Evolutionary conservation across 202 grass and related monocot species (phyloP).

Genomic region (Schoenoplectus tabernaemontani): DNA sequence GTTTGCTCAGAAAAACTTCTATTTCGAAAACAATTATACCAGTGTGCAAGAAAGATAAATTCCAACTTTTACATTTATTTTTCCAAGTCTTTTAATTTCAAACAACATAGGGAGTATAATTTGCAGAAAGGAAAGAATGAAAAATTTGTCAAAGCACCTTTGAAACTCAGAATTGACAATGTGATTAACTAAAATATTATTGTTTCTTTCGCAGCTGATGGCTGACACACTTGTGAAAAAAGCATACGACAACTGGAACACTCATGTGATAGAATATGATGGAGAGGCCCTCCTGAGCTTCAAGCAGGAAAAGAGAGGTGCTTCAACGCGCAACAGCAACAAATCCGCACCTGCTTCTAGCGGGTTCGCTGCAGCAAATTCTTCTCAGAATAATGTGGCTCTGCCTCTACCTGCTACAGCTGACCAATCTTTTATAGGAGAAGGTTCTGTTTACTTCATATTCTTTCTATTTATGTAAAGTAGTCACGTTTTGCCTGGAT

Average conservation of each 20-base stretch:
- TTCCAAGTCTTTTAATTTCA: neutral
- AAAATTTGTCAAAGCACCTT: neutral
- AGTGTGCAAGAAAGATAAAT: neutral
- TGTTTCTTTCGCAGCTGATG: constrained; percentile 38
- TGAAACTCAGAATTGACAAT: neutral
- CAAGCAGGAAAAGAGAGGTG: constrained; percentile 66
- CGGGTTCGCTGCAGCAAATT: neutral
- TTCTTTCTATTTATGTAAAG: neutral
- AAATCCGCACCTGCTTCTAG: constrained; percentile 2
- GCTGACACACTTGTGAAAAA: constrained; percentile 66
- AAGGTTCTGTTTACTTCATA: neutral
- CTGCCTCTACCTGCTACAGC: neutral
- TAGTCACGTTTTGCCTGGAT: neutral
- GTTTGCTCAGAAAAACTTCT: neutral
- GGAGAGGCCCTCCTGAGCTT: constrained; percentile 52
- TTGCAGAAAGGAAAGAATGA: neutral
- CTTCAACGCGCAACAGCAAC: constrained; percentile 42
- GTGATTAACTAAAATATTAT: neutral
- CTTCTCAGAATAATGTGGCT: constrained; percentile 17
- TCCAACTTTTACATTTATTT: neutral
- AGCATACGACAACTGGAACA: constrained; percentile 78
- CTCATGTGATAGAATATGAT: constrained; percentile 77
- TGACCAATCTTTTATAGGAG: neutral
- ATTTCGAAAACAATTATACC: neutral
- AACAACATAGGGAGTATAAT: neutral